A percentile compares a stretch with the other conserved stretches of the same genome.
Conservation (phyloP, 1,284 basidiomycete species). For the Tilletia indica region DNA sequence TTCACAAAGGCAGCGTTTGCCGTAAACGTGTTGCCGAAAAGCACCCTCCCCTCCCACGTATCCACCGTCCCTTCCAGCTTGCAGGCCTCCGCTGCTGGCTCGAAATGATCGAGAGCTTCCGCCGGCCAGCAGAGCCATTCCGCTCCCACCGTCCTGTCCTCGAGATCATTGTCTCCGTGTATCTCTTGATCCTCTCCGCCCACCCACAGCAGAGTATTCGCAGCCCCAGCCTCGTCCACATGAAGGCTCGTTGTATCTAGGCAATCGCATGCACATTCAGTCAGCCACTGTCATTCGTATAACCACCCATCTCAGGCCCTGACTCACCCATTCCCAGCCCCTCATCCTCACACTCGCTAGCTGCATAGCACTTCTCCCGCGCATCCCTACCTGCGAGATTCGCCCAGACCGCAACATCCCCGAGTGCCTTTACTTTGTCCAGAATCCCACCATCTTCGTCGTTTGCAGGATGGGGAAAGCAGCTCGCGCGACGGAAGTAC, state of each 20-base stretch:
- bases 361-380: background rate
- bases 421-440: no score
- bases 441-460: no score
- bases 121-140: background rate
- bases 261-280: background rate
- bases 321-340: background rate
- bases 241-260: background rate
- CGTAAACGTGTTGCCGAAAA: background rate
- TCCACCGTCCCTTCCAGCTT: background rate
- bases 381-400: background rate
- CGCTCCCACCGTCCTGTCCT: background rate
- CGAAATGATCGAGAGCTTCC: background rate
- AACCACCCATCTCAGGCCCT: background rate
- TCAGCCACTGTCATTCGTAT: no score
- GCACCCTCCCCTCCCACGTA: background rate
- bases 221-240: no score
- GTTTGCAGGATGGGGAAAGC: no score
- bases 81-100: background rate
- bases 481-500: no score
- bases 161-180: background rate
- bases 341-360: background rate
- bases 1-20: background rate
- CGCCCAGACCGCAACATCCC: background rate
- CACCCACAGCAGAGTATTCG: background rate
- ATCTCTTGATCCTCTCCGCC: background rate